phyloP scores from a whole-genome alignment of 345 rosid species.

The Lagerstroemia speciosa region DNA sequence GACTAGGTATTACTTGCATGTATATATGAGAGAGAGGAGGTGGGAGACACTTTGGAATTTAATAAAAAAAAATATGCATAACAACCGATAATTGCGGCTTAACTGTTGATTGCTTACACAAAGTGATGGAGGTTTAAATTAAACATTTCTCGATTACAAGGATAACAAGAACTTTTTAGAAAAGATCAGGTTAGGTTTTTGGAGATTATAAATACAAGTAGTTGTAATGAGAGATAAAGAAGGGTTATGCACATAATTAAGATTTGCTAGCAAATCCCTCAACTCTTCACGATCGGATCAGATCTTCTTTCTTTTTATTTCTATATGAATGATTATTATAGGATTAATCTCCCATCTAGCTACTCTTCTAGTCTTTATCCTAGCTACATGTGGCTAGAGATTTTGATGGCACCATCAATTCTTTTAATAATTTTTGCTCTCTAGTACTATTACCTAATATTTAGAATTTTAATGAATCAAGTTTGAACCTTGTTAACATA shows the following conservation, averaged over 20 bases:
- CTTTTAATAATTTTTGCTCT: background rate
- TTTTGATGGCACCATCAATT: constrained; percentile 4
- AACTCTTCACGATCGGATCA: constrained; percentile 19
- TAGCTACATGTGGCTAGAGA: constrained; percentile 20
- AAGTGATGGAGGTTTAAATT: too few relatives aligned
- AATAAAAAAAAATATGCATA: too few relatives aligned
- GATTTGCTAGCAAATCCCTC: constrained; percentile 37
- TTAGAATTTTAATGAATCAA: too few relatives aligned
- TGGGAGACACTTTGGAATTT: too few relatives aligned
- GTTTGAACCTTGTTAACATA: too few relatives aligned
- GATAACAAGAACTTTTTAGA: too few relatives aligned
- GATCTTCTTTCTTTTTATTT: background rate
- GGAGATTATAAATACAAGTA: constrained; percentile 10
- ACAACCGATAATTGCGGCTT: too few relatives aligned
- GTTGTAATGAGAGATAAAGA: constrained; percentile 26
- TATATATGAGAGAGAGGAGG: too few relatives aligned
- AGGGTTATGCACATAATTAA: constrained; percentile 26
- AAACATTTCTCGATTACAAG: too few relatives aligned
- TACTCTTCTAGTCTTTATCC: background rate
- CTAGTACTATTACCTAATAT: too few relatives aligned
- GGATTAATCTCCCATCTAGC: constrained; percentile 11
- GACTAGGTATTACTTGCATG: too few relatives aligned
- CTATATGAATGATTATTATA: background rate
- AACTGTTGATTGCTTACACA: too few relatives aligned
- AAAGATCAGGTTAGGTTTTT: constrained; percentile 12